Percentiles rank a stretch among this genome's conserved stretches.
These are phyloP conservation scores for Malassezia restricta DNA, from an alignment of 1,284 basidiomycete species.

Conservation along the genomic window DNA sequence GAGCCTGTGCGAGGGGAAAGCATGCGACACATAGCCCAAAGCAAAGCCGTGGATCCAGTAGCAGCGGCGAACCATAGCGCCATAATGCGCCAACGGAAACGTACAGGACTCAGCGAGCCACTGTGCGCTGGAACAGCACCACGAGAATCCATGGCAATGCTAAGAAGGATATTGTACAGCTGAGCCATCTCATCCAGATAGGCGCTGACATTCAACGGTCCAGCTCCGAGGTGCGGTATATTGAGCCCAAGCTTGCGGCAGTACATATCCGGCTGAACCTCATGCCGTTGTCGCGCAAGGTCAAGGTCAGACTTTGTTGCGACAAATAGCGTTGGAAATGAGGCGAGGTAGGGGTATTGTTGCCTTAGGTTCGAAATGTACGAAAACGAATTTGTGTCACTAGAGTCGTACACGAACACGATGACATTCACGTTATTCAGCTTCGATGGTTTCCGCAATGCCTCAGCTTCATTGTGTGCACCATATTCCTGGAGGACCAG, in stretches of 20 bases:
- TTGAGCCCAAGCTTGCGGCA: constrained; percentile 40
- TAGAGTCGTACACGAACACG: constrained; percentile 90
- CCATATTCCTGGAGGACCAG: constrained; percentile 86
- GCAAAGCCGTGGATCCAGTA: constrained; percentile 1
- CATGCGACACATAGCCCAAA: constrained; percentile 1
- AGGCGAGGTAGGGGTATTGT: constrained; percentile 78
- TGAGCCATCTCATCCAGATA: constrained; percentile 75
- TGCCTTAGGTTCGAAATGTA: constrained; percentile 88
- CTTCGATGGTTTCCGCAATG: constrained; percentile 75
- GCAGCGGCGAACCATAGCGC: neutral
- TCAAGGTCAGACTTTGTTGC: constrained; percentile 96
- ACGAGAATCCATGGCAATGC: constrained; percentile 53
- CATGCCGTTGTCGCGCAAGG: constrained; percentile 68
- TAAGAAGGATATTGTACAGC: constrained; percentile 71
- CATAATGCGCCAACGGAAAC: constrained; percentile 6
- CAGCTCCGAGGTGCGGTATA: constrained; percentile 34
- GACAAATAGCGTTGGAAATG: constrained; percentile 89
- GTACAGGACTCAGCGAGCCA: constrained; percentile 20
- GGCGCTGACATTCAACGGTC: constrained; percentile 49
- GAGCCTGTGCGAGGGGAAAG: neutral
- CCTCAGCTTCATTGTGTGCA: constrained; percentile 67
- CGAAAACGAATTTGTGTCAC: constrained; percentile 95
- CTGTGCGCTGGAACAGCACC: constrained; percentile 30
- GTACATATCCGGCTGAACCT: constrained; percentile 96
- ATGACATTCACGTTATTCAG: constrained; percentile 84